phyloP scores from a whole-genome alignment of 2,329 filamentous ascomycete species.

The Phialocephala sp. region DNA sequence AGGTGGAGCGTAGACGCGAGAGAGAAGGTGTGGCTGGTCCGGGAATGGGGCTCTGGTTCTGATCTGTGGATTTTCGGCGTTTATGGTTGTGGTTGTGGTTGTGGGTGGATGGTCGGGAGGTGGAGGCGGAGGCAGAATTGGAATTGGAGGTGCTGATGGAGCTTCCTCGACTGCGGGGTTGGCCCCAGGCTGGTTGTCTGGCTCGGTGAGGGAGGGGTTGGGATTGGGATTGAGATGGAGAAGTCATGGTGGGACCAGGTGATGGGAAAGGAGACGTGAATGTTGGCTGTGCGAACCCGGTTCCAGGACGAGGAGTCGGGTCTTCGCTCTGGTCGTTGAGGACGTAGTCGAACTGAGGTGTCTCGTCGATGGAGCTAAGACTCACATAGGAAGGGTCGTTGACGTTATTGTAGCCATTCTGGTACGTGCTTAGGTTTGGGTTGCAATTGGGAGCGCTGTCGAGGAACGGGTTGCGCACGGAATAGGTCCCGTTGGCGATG shows the following conservation, averaged over 20 bases:
- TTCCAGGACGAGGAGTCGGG: not conserved
- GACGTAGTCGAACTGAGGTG: not conserved
- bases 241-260: not conserved
- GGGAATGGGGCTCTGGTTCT: not conserved
- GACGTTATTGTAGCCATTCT: not conserved
- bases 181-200: not conserved
- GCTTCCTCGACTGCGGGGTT: not conserved
- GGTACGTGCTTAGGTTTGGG: not conserved
- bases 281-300: not conserved
- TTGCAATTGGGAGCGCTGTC: not conserved
- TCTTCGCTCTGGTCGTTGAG: not conserved
- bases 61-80: constrained; percentile 8
- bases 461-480: not conserved
- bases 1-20: constrained; percentile 17
- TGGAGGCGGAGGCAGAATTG: not conserved
- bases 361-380: constrained; percentile 1
- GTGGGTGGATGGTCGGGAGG: not conserved
- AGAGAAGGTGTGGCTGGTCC: not conserved
- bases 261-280: not conserved
- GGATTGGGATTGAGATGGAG: not conserved
- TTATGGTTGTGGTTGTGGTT: not conserved
- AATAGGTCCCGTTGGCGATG: not conserved
- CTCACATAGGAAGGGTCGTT: not conserved
- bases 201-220: not conserved
- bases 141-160: constrained; percentile 2